Evolutionary conservation across 2,329 filamentous ascomycete genomes (phyloP).

Genomic region (Aureobasidium lini): DNA sequence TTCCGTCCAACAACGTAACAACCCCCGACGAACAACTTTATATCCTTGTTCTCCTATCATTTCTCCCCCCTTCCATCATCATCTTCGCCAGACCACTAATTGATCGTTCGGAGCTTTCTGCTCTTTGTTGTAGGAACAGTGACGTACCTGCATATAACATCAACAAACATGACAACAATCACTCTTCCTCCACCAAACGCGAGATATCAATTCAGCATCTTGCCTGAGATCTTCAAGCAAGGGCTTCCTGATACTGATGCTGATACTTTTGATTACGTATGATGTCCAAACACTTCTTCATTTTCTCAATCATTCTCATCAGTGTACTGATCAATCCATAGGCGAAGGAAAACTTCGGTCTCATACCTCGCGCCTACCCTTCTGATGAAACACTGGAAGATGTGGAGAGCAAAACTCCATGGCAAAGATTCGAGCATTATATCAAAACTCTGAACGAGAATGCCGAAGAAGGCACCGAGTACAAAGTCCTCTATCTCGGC

Average conservation of each 20-base stretch:
- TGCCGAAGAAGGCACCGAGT: conserved; percentile 41
- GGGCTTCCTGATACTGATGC: conserved; percentile 51
- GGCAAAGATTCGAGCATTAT: conserved; percentile 56
- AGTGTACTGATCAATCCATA: too few species aligned
- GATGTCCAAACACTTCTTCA: not conserved
- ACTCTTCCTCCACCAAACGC: conserved; percentile 17
- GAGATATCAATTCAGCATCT: conserved; percentile 22
- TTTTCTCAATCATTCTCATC: too few species aligned
- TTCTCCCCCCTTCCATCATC: too few species aligned
- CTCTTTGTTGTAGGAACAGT: not conserved
- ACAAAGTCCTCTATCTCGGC: conserved; percentile 18
- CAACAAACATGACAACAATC: conserved; percentile 7
- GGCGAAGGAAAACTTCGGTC: conserved; percentile 53
- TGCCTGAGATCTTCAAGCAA: conserved; percentile 54
- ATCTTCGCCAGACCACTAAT: not conserved
- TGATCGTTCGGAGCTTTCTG: not conserved
- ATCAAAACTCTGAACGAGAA: conserved; percentile 41
- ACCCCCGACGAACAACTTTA: not conserved
- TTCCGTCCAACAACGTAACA: not conserved
- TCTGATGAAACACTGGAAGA: conserved; percentile 32
- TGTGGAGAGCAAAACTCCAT: conserved; percentile 45
- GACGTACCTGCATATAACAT: not conserved
- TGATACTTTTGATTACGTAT: conserved; percentile 56
- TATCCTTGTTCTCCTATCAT: not conserved
- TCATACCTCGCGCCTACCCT: conserved; percentile 51